Conservation (phyloP, 2,329 filamentous ascomycete species). For the Nectriaceae sp. region DNA sequence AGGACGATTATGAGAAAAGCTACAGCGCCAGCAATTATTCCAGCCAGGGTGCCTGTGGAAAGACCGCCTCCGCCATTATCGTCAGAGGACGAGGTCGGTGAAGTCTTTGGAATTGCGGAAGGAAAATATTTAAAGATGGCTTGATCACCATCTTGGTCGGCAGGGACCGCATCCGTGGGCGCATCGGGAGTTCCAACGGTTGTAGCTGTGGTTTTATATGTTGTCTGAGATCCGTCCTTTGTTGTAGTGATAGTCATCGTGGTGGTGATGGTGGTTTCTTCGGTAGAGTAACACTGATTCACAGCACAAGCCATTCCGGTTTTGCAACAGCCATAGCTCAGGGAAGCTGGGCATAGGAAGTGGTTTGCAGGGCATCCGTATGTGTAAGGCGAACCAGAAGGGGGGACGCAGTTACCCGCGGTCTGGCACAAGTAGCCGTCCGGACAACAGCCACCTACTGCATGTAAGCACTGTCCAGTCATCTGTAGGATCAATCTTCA, state of each 20-base stretch:
- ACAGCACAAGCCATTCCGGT: slow-evolving; percentile 51
- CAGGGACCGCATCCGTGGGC: slow-evolving; percentile 31
- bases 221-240: slow-evolving; percentile 39
- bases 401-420: slow-evolving; percentile 43
- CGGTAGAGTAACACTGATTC: slow-evolving; percentile 50
- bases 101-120: slow-evolving; percentile 44
- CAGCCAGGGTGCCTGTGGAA: slow-evolving; percentile 47
- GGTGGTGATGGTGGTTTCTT: slow-evolving; percentile 46
- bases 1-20: slow-evolving; percentile 50
- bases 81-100: slow-evolving; percentile 30
- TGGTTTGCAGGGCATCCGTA: slow-evolving; percentile 46
- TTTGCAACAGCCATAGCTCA: slow-evolving; percentile 56
- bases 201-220: slow-evolving; percentile 41
- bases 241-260: slow-evolving; percentile 49
- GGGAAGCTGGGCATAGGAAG: slow-evolving; percentile 50
- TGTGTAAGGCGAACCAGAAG: slow-evolving; percentile 42
- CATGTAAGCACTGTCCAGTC: slow-evolving; percentile 15
- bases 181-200: slow-evolving; percentile 42
- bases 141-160: slow-evolving; percentile 26
- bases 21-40: slow-evolving; percentile 54
- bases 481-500: not conserved
- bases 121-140: slow-evolving; percentile 47
- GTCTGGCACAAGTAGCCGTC: slow-evolving; percentile 46
- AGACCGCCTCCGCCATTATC: slow-evolving; percentile 34
- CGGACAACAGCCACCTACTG: slow-evolving; percentile 47